A percentile compares a stretch with the other conserved stretches of the same genome.
These are phyloP conservation scores for Aurantiochytrium sp. DNA, from an alignment of 108 stramenopile genomes.

Conservation along the genomic window DNA sequence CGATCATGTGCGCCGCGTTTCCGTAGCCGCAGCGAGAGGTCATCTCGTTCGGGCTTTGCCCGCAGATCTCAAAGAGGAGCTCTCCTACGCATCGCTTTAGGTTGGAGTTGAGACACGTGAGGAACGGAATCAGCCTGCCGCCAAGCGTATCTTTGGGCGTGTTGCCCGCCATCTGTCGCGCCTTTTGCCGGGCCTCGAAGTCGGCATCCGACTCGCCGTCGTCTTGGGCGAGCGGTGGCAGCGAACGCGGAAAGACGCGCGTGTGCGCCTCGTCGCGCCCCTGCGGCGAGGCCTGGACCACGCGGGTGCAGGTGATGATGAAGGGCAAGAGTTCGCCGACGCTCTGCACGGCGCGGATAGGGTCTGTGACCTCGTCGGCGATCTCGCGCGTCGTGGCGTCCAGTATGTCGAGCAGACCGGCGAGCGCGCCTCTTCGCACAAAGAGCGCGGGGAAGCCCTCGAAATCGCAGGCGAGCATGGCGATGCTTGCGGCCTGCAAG, in stretches of 20 bases:
- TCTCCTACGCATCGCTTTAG: not conserved
- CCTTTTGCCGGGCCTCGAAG: not conserved
- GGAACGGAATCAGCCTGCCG: not conserved
- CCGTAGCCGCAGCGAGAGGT: not conserved
- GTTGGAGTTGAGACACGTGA: not conserved
- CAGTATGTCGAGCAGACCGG: not conserved
- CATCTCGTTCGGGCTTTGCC: not conserved
- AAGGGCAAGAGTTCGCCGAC: slow-evolving; percentile 1
- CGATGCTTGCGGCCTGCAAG: not conserved
- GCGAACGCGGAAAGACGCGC: not conserved
- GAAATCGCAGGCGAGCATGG: not conserved
- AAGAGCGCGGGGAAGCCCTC: not conserved
- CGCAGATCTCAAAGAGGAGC: slow-evolving; percentile 1
- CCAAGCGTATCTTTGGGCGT: not conserved
- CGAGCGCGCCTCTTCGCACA: not conserved
- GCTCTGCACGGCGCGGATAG: not conserved
- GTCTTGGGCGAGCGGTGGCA: not conserved
- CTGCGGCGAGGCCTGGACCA: not conserved
- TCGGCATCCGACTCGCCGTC: not conserved
- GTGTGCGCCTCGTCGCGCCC: not conserved
- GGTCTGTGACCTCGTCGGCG: not conserved
- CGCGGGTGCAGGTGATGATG: not conserved
- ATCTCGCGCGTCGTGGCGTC: not conserved
- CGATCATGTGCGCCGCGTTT: slow-evolving; percentile 11
- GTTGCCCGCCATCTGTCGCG: not conserved